Conservation (phyloP, 768 basidiomycete species). For the Pisolithus marmoratus region DNA sequence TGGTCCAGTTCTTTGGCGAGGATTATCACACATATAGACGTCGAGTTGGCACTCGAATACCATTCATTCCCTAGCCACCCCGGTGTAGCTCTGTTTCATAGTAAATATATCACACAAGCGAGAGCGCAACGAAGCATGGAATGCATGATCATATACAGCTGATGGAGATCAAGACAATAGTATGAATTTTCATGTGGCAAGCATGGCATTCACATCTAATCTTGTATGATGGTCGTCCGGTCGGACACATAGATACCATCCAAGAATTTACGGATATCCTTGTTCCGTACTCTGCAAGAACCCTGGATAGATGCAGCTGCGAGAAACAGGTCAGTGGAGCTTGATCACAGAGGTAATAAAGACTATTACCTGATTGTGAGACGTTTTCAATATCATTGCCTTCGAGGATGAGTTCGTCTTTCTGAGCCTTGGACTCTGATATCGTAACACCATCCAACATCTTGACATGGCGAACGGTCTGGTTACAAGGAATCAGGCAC, state of each 20-base stretch:
- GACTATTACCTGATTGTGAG: conserved; percentile 77
- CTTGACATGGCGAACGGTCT: conserved; percentile 87
- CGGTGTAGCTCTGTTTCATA: not conserved
- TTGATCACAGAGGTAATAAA: not conserved
- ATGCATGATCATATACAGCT: conserved; percentile 25
- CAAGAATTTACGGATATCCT: conserved; percentile 99
- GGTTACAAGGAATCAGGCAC: not conserved
- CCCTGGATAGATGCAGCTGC: conserved; percentile 95
- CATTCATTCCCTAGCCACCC: conserved; percentile 60
- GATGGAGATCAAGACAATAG: conserved; percentile 14
- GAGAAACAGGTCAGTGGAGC: conserved; percentile 6
- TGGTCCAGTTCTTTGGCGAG: conserved; percentile 86
- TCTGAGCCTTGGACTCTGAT: conserved; percentile 83
- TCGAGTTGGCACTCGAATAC: conserved; percentile 81
- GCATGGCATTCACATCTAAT: conserved; percentile 21
- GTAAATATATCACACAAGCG: not conserved
- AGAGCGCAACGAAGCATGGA: conserved; percentile 12
- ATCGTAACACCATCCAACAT: conserved; percentile 89
- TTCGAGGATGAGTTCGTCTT: conserved; percentile 91
- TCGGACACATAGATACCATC: conserved; percentile 91
- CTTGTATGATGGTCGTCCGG: conserved; percentile 53
- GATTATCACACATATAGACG: conserved; percentile 75
- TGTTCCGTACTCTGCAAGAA: conserved; percentile 94
- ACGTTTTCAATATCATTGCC: conserved; percentile 97
- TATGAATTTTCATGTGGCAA: conserved; percentile 13